phyloP scores from a whole-genome alignment of 768 basidiomycete species.

The Cyathus striatus region DNA sequence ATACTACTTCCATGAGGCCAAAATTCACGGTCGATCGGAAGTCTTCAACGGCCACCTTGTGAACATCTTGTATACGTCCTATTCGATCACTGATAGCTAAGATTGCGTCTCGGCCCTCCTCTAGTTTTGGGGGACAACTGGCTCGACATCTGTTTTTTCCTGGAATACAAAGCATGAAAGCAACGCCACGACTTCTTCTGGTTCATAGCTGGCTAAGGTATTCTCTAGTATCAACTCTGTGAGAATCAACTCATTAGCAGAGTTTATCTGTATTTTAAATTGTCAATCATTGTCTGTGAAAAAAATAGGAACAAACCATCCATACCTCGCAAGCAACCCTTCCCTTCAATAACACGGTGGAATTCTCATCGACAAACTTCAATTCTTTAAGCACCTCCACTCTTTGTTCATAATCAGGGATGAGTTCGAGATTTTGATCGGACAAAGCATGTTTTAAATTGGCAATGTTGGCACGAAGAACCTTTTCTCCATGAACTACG shows the following conservation, averaged over 20 bases:
- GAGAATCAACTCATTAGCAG: constrained; percentile 92
- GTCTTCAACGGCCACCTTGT: constrained; percentile 76
- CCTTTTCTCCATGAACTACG: constrained; percentile 68
- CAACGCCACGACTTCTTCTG: constrained; percentile 94
- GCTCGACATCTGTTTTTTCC: constrained; percentile 92
- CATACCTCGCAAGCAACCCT: constrained; percentile 96
- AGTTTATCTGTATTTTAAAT: constrained; percentile 73
- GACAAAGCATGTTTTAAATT: constrained; percentile 81
- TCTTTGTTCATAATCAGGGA: constrained; percentile 96
- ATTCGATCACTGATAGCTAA: constrained; percentile 74
- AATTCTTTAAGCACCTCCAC: constrained; percentile 87
- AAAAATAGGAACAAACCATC: constrained; percentile 8
- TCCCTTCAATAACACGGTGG: constrained; percentile 93
- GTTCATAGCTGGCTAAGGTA: constrained; percentile 82
- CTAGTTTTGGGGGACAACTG: constrained; percentile 75
- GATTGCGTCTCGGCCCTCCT: constrained; percentile 77
- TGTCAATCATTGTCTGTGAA: background rate
- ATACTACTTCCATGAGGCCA: constrained; percentile 93
- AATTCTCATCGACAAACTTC: constrained; percentile 92
- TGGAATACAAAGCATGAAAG: constrained; percentile 98
- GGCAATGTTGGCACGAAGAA: constrained; percentile 70
- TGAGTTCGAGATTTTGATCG: constrained; percentile 92
- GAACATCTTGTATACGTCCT: constrained; percentile 69
- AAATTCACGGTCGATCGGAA: constrained; percentile 80
- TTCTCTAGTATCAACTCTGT: constrained; percentile 98